Percentiles rank a stretch among this genome's conserved stretches.
Conservation (phyloP, 441 rosid species). For the Kokia cookei region DNA sequence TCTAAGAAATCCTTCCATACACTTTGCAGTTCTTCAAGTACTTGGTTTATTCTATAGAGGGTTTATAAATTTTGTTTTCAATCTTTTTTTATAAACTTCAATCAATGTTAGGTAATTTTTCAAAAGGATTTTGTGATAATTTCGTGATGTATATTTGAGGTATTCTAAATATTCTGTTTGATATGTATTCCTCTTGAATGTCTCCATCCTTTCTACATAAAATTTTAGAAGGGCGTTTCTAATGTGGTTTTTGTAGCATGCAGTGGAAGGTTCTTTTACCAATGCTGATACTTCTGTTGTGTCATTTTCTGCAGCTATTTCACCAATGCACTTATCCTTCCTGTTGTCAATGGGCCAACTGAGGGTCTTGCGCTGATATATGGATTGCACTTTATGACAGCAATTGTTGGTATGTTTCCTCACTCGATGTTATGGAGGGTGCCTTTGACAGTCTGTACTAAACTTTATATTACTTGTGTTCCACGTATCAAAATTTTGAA, state of each 20-base stretch:
- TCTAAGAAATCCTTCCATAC: neutral
- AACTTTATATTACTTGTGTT: neutral
- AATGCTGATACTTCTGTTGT: slow-evolving; percentile 13
- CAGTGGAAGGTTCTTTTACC: neutral
- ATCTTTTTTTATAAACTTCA: neutral
- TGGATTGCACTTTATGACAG: slow-evolving; percentile 66
- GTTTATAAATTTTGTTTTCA: neutral
- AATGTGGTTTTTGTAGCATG: neutral
- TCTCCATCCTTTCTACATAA: neutral
- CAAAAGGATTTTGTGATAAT: neutral
- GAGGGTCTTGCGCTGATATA: slow-evolving; percentile 94
- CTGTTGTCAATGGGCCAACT: slow-evolving; percentile 91
- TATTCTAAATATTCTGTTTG: neutral
- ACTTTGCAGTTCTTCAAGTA: neutral
- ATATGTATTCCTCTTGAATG: neutral
- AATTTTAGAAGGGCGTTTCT: neutral
- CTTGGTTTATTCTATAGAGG: neutral
- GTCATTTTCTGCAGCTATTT: slow-evolving; percentile 61
- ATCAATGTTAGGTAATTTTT: neutral
- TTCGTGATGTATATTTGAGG: neutral
- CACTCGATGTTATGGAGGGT: neutral
- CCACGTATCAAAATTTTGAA: neutral
- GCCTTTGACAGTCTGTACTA: neutral
- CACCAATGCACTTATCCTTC: slow-evolving; percentile 86
- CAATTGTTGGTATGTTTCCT: slow-evolving; percentile 69